Base-by-base conservation (phyloP, 371 early-diverging fungal genomes). In the Syncephalastrum sp. region DNA sequence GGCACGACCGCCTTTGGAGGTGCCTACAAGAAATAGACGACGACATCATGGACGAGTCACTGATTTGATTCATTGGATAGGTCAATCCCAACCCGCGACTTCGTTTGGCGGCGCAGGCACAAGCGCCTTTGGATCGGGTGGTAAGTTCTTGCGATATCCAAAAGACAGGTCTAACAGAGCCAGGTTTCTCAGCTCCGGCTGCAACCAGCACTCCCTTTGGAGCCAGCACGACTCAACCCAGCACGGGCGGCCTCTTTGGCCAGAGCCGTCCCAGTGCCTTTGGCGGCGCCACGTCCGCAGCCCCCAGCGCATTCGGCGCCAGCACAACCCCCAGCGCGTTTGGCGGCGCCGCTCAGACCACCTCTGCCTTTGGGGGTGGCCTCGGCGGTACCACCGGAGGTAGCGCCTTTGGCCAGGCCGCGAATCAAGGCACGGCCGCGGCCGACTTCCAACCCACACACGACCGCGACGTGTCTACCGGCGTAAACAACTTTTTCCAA, bases 381-480 rank as follows among this genome's bases (percentile, higher is more conserved):
- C 46, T 61, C 38, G 58, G 61, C 33, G 47, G 65, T 0, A 62
- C 74, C 1, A 61, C 74, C 14, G 38, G 38, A 33, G 38, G 38
- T 2, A 65, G 70, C 21, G 66, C 75, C 3, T 85, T 88, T 69
- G 86, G 85, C 15, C 79, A 80, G 47, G 73, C 74, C 17, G 72
- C 69, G 14, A 75, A 80, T 50, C 78, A 77, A 47, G 96, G 96
- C 16, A 93, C 95, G 0, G 89, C 89, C n/a, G 77, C 80, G 57
- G 90, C 91, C 1, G 69, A 87, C n/a, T 95, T 81, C 61, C 42
- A 80, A 6, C 69, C 86, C 7, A 83, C 84, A 1, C 62, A 67
- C 17, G 94, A 95, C 52, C 82, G 84, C 38, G 91, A 91, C 47
- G 54, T 74, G 0, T 63, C 79, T 33, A 77, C 81, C 7, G 83